Evolutionary conservation across 2,329 filamentous ascomycete genomes (phyloP).

Genomic region (Biscogniauxia mediterranea): DNA sequence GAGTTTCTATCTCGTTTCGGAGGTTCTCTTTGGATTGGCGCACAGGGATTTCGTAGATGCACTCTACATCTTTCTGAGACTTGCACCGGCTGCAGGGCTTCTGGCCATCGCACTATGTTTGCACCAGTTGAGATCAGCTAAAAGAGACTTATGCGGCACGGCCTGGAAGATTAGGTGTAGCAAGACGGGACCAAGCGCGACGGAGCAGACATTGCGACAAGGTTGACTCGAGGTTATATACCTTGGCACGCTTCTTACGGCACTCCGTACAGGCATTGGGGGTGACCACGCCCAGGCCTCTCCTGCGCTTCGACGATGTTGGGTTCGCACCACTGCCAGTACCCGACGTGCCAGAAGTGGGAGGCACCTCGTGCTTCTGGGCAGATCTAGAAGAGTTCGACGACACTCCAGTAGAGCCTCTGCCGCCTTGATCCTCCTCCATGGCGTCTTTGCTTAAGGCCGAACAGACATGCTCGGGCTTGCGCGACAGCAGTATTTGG

Average conservation of each 20-base stretch:
- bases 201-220: background rate
- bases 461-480: constrained; percentile 20
- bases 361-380: constrained; percentile 27
- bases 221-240: constrained; percentile 28
- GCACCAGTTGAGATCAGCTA: constrained; percentile 24
- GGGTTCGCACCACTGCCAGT: constrained; percentile 21
- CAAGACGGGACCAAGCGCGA: background rate
- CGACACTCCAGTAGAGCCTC: constrained; percentile 22
- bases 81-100: constrained; percentile 56
- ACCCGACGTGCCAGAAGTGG: constrained; percentile 15
- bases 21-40: constrained; percentile 64
- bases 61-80: constrained; percentile 53
- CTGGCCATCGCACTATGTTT: constrained; percentile 53
- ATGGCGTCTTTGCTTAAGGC: constrained; percentile 22
- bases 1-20: constrained; percentile 56
- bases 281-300: constrained; percentile 56
- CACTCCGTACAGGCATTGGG: constrained; percentile 62
- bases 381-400: constrained; percentile 23
- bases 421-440: constrained; percentile 31
- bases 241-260: constrained; percentile 61
- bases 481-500: background rate
- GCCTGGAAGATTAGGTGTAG: background rate
- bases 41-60: constrained; percentile 61
- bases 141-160: constrained; percentile 3
- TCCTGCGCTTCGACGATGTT: constrained; percentile 48